These are phyloP conservation scores for Neofusicoccum umdonicola DNA, from an alignment of 2,329 filamentous ascomycete species.

Conservation along the genomic window DNA sequence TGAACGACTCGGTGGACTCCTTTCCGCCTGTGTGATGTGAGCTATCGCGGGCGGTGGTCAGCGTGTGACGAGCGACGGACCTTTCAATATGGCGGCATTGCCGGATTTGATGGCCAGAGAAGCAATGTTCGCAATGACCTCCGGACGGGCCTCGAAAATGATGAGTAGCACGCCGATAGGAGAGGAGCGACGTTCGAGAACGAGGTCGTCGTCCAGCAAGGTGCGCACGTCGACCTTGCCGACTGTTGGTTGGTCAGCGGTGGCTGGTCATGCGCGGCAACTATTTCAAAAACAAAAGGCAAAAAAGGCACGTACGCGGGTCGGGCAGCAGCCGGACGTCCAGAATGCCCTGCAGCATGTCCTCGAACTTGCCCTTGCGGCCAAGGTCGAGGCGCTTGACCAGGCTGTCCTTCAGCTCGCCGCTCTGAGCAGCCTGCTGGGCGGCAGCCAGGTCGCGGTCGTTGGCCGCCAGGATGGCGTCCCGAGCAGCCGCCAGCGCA, in stretches of 20 bases:
- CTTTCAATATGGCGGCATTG: conserved; percentile 95
- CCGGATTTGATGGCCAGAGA: conserved; percentile 94
- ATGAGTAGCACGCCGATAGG: conserved; percentile 97
- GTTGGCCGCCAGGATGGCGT: conserved; percentile 83
- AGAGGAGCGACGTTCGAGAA: conserved; percentile 83
- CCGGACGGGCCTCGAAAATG: conserved; percentile 95
- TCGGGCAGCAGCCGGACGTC: conserved; percentile 83
- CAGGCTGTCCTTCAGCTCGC: conserved; percentile 75
- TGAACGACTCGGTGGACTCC: conserved; percentile 92
- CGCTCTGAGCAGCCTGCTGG: conserved; percentile 68
- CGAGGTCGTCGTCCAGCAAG: conserved; percentile 78
- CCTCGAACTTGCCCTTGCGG: conserved; percentile 88
- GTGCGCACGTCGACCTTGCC: conserved; percentile 82
- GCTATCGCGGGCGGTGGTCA: neutral
- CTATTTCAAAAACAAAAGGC: neutral
- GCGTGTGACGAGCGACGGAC: conserved; percentile 33
- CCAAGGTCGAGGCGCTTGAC: conserved; percentile 85
- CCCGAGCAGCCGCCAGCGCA: conserved; percentile 67
- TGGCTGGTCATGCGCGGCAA: neutral
- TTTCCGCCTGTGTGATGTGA: conserved; percentile 67
- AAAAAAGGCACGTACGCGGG: conserved; percentile 60
- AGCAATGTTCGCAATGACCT: conserved; percentile 98
- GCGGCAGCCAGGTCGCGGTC: conserved; percentile 76
- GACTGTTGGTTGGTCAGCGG: conserved; percentile 51
- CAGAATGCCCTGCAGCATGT: conserved; percentile 93